Evolutionary conservation across 176 grass and related monocot species (phyloP), one percentile per base, ranked within the genome.

Genomic region (Neostapfia colusana): DNA sequence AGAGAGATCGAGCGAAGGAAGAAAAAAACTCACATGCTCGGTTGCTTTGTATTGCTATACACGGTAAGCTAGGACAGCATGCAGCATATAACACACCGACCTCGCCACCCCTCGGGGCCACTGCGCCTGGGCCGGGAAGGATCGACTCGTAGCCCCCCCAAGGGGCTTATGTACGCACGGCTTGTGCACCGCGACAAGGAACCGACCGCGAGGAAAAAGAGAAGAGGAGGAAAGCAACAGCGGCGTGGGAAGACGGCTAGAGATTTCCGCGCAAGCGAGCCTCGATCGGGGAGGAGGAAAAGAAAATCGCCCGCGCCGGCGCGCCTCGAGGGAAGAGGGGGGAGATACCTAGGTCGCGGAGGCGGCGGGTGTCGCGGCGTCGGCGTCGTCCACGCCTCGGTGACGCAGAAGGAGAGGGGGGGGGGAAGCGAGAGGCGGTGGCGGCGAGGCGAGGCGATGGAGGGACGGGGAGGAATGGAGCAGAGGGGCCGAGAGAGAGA

Each of bases 401-500:
- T 13, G 26, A 53, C 63, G 54, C 54, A 69, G 84, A 35, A 8
- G 76, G 24, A 10, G 11, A 21, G 17, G 1, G 42, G 9, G 42
- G 9, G 46, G 44, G 74, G 64, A 81, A 81, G 84, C 78, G 84
- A 81, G 78, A 54, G 78, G 78, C 71, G 65, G 55, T 63, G 72
- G 74, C 42, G 70, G 70, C 77, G 84, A 85, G 48, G 60, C 57
- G 60, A 50, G 40, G 35, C 34, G 5, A 20, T 17, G 51, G 6
- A 11, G 42, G 84, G 84, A 86, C 37, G 84, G 6, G 78, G 78
- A 81, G 78, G 81, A 69, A 65, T 71, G 84, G 72, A 86, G 84
- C 72, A 72, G 79, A 70, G 71, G 21, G 11, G 4, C 1, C 15
- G 16, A 23, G 6, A 18, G 7, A 4, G 23, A 28, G 28, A 37